phyloP scores from a whole-genome alignment of 2,329 filamentous ascomycete genomes.

The Xenoacremonium recifei region DNA sequence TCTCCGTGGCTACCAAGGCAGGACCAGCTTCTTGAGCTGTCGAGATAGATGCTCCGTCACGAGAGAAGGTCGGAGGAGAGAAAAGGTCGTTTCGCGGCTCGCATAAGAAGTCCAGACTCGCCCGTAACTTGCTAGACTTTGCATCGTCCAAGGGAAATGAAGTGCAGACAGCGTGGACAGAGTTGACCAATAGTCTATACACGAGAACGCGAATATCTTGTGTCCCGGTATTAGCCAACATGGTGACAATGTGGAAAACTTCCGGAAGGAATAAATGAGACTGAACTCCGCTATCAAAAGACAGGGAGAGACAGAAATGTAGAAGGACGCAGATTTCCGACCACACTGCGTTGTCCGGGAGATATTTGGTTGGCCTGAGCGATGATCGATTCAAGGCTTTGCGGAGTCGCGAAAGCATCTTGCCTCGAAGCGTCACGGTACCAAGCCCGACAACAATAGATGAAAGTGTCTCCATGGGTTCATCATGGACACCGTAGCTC shows the following conservation, averaged over 20 bases:
- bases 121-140: constrained; percentile 53
- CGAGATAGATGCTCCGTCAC: constrained; percentile 54
- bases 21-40: constrained; percentile 53
- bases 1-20: constrained; percentile 57
- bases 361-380: constrained; percentile 60
- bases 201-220: constrained; percentile 57
- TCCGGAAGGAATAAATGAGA: constrained; percentile 67
- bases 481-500: constrained; percentile 54
- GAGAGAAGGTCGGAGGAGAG: constrained; percentile 40
- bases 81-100: constrained; percentile 60
- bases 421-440: constrained; percentile 64
- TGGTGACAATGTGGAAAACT: constrained; percentile 68
- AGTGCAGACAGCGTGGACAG: constrained; percentile 66
- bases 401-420: constrained; percentile 62
- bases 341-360: constrained; percentile 68
- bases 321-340: constrained; percentile 66
- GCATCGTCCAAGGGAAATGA: constrained; percentile 62
- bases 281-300: constrained; percentile 66
- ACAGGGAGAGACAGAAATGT: constrained; percentile 64
- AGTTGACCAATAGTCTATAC: constrained; percentile 64
- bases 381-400: constrained; percentile 68
- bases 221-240: constrained; percentile 65
- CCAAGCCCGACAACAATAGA: constrained; percentile 63
- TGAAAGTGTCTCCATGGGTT: constrained; percentile 58
- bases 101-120: constrained; percentile 56